Evolutionary conservation across 2,329 filamentous ascomycete genomes (phyloP).

Genomic region (Epicoccum nigrum): DNA sequence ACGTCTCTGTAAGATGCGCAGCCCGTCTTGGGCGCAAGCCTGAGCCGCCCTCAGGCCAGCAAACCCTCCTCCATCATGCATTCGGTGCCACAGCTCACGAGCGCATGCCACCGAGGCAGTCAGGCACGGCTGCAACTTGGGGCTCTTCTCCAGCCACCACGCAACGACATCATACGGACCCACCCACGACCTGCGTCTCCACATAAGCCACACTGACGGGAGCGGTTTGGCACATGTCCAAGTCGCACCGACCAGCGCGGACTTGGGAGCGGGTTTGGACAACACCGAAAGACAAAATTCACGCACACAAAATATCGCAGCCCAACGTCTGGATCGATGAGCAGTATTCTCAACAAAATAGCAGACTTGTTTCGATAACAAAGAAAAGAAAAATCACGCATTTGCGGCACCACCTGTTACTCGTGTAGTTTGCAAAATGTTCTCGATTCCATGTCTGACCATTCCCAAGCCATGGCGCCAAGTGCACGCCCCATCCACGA

Average conservation of each 20-base stretch:
- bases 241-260: slow-evolving; percentile 7
- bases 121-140: background rate
- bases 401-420: background rate
- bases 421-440: background rate
- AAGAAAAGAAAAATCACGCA: slow-evolving; percentile 8
- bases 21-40: background rate
- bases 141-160: slow-evolving; percentile 5
- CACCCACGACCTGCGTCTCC: slow-evolving; percentile 11
- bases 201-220: slow-evolving; percentile 10
- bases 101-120: background rate
- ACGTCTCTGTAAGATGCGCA: slow-evolving; percentile 12
- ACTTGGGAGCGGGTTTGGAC: background rate
- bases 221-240: slow-evolving; percentile 5
- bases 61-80: slow-evolving; percentile 6
- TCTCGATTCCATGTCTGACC: background rate
- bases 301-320: slow-evolving; percentile 10
- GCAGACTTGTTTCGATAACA: background rate
- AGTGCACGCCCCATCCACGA: slow-evolving; percentile 35
- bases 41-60: background rate
- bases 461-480: slow-evolving; percentile 44
- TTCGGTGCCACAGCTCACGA: background rate
- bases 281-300: slow-evolving; percentile 1
- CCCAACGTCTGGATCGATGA: background rate
- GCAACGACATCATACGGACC: slow-evolving; percentile 17
- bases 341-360: background rate